These are phyloP conservation scores for Symbiodinium natans DNA, from an alignment of 73 alveolate species.

Conservation along the genomic window DNA sequence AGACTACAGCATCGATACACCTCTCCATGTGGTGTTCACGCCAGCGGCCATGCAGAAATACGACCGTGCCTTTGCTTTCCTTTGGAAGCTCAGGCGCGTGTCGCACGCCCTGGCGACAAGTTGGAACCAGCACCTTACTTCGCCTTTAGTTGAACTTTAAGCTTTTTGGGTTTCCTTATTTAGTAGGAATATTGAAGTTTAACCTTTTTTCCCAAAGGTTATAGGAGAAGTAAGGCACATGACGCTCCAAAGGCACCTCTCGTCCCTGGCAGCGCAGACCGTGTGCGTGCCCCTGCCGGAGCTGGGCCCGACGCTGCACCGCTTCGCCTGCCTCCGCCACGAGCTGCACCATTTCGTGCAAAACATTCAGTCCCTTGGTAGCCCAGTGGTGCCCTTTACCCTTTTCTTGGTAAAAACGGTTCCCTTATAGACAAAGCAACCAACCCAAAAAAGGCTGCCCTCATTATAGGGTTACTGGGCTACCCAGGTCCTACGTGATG, in stretches of 20 bases:
- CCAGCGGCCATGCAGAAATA: conserved; percentile 97
- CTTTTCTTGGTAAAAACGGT: too few species aligned
- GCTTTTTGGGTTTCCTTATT: too few species aligned
- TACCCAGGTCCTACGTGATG: conserved; percentile 96
- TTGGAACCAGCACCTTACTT: conserved; percentile 97
- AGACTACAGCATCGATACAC: conserved; percentile 98
- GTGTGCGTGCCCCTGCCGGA: conserved; percentile 1
- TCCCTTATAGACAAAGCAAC: too few species aligned
- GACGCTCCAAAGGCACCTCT: conserved; percentile 95
- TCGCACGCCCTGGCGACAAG: conserved; percentile 97
- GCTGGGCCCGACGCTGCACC: conserved; percentile 96
- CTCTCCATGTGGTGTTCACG: conserved; percentile 97
- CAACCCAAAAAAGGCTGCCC: too few species aligned
- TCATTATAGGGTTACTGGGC: too few species aligned
- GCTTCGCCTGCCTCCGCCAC: conserved; percentile 96
- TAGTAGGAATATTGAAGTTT: too few species aligned
- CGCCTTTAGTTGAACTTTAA: too few species aligned
- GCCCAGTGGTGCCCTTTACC: too few species aligned
- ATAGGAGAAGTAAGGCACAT: too few species aligned
- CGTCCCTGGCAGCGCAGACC: neutral
- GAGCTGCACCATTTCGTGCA: conserved; percentile 96
- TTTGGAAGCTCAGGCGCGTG: conserved; percentile 97
- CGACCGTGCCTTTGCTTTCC: conserved; percentile 97
- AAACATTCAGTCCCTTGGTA: neutral
- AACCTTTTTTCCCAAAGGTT: too few species aligned